A percentile compares a stretch with the other conserved stretches of the same genome.
These are phyloP conservation scores for Yamadazyma philogaea DNA, from an alignment of 805 yeast species.

Conservation along the genomic window DNA sequence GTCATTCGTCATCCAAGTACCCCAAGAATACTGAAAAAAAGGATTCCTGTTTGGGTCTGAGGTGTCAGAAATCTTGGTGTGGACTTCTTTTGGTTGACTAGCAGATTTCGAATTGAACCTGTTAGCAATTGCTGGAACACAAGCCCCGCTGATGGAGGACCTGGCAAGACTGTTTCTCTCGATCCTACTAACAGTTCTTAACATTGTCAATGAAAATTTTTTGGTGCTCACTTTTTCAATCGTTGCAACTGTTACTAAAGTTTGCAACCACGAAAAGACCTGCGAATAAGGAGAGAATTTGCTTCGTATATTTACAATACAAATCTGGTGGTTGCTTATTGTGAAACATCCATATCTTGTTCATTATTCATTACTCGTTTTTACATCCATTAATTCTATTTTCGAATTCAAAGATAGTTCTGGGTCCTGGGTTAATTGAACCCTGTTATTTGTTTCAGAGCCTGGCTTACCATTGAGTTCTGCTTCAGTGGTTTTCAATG, in stretches of 20 bases:
- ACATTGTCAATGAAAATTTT: constrained; percentile 7
- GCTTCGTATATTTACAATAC: background rate
- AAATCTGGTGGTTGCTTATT: no score
- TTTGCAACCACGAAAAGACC: constrained; percentile 3
- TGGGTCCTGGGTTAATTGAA: background rate
- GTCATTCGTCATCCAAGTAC: constrained; percentile 88
- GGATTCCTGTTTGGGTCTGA: constrained; percentile 64
- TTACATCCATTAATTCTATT: constrained; percentile 21
- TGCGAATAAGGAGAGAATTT: background rate
- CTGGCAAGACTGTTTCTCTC: background rate
- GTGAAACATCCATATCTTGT: background rate
- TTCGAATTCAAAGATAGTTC: constrained; percentile 46
- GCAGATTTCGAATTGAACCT: constrained; percentile 1
- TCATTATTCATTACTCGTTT: constrained; percentile 2
- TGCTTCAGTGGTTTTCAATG: constrained; percentile 27
- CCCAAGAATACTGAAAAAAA: constrained; percentile 91
- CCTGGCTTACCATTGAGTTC: constrained; percentile 28
- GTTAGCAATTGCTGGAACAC: background rate
- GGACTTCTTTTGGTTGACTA: constrained; percentile 34
- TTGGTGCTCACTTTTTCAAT: background rate
- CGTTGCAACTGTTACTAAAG: background rate
- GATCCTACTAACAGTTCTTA: background rate
- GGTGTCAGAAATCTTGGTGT: constrained; percentile 57
- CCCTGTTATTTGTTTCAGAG: constrained; percentile 17
- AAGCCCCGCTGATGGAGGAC: background rate